These are phyloP conservation scores for Wilcoxina mikolae DNA, from an alignment of 495 filamentous ascomycete species.

Conservation along the genomic window DNA sequence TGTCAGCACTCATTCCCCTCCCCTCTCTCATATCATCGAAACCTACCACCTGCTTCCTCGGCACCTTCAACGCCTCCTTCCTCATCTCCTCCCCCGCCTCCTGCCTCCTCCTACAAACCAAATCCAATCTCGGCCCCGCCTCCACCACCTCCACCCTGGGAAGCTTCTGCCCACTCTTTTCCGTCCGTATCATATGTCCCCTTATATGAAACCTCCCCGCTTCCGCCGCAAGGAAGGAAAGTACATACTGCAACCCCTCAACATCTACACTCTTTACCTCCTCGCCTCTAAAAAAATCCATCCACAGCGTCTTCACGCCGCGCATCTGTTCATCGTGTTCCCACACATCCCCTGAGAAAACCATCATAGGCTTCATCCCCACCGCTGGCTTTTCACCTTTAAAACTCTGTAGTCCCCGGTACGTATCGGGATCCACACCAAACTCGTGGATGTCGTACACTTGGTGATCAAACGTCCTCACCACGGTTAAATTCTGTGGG, in stretches of 20 bases:
- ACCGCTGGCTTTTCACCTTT: constrained; percentile 60
- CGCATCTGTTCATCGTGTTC: constrained; percentile 66
- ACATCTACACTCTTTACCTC: constrained; percentile 69
- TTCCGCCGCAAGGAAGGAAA: constrained; percentile 68
- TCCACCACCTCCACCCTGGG: constrained; percentile 87
- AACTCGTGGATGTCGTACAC: constrained; percentile 90
- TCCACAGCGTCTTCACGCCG: constrained; percentile 69
- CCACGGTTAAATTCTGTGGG: constrained; percentile 73
- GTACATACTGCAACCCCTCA: constrained; percentile 78
- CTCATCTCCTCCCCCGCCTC: constrained; percentile 57
- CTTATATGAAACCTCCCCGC: constrained; percentile 60
- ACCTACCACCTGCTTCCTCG: constrained; percentile 53
- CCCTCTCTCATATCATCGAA: constrained; percentile 28
- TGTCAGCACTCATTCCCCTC: background rate
- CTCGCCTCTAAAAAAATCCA: constrained; percentile 79
- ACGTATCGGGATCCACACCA: constrained; percentile 46
- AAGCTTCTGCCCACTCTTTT: constrained; percentile 68
- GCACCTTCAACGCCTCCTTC: constrained; percentile 84
- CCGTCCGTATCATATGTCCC: constrained; percentile 68
- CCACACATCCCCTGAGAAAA: constrained; percentile 72
- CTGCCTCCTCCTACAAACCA: constrained; percentile 66
- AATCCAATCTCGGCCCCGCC: constrained; percentile 90
- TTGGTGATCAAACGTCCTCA: constrained; percentile 62
- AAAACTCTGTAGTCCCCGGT: constrained; percentile 56
- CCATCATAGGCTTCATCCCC: constrained; percentile 71